A percentile compares a stretch with the other conserved stretches of the same genome.
phyloP scores from a whole-genome alignment of 306 rosid species.

The Herpetospermum pedunculosum region DNA sequence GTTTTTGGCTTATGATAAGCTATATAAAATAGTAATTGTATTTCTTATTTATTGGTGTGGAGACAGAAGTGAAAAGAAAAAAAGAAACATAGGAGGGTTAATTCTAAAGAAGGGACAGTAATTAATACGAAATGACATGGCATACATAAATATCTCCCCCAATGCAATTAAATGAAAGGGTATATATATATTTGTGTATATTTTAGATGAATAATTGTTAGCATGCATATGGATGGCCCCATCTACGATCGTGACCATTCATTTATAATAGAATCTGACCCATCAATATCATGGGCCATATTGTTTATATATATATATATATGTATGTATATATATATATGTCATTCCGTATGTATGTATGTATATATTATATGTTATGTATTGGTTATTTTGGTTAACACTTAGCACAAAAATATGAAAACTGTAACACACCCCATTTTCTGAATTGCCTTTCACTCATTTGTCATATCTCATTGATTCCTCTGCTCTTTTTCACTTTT shows the following conservation, averaged over 20 bases:
- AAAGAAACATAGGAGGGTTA: neutral
- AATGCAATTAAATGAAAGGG: neutral
- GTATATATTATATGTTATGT: neutral
- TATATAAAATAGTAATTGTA: neutral
- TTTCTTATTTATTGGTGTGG: neutral
- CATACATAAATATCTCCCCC: neutral
- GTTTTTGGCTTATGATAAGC: neutral
- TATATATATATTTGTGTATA: no score
- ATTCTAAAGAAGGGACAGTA: neutral
- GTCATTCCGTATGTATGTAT: neutral
- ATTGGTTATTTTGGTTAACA: neutral
- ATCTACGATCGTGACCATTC: constrained; percentile 4
- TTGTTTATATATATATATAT: neutral
- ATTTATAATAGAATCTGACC: constrained; percentile 2
- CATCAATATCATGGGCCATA: constrained; percentile 9
- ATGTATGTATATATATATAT: neutral
- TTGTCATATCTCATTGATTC: neutral
- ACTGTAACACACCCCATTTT: neutral
- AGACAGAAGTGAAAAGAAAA: neutral
- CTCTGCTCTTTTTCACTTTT: neutral
- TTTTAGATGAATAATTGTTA: neutral
- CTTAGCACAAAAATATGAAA: neutral
- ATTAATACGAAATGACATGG: neutral
- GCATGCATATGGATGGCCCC: neutral
- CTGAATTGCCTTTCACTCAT: neutral